A percentile compares a stretch with the other conserved stretches of the same genome.
These are phyloP conservation scores for Saccharum hybrid DNA, from an alignment of 202 grass and related monocot species.

Conservation along the genomic window DNA sequence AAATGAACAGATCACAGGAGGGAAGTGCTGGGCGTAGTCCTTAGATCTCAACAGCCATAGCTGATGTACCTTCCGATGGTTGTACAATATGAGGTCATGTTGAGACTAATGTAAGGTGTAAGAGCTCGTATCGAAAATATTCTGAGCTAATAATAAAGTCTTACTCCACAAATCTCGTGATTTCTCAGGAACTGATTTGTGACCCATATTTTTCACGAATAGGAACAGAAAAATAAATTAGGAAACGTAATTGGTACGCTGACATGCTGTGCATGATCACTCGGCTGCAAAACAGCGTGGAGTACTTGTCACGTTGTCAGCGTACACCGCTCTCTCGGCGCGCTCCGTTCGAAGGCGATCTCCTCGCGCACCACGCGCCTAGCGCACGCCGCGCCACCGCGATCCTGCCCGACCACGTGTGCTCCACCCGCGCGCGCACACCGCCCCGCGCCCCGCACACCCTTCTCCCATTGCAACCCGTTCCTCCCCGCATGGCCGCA, in stretches of 20 bases:
- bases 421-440: constrained; percentile 28
- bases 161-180: background rate
- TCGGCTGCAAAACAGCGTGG: background rate
- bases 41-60: background rate
- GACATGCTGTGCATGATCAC: no score
- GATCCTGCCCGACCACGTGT: constrained; percentile 33
- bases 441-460: background rate
- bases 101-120: background rate
- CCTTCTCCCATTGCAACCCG: background rate
- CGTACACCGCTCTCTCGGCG: constrained; percentile 12
- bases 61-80: background rate
- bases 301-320: background rate
- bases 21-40: background rate
- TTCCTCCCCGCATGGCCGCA: background rate
- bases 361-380: constrained; percentile 34
- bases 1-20: background rate
- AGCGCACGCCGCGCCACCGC: constrained; percentile 16
- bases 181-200: background rate
- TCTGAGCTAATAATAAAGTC: background rate
- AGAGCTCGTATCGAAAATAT: background rate
- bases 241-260: background rate
- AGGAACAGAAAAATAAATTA: background rate
- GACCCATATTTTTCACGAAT: background rate
- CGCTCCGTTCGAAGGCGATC: constrained; percentile 16
- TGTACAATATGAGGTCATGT: background rate